Base-by-base conservation (phyloP, 768 basidiomycete genomes). In the Boletellus sp. region DNA sequence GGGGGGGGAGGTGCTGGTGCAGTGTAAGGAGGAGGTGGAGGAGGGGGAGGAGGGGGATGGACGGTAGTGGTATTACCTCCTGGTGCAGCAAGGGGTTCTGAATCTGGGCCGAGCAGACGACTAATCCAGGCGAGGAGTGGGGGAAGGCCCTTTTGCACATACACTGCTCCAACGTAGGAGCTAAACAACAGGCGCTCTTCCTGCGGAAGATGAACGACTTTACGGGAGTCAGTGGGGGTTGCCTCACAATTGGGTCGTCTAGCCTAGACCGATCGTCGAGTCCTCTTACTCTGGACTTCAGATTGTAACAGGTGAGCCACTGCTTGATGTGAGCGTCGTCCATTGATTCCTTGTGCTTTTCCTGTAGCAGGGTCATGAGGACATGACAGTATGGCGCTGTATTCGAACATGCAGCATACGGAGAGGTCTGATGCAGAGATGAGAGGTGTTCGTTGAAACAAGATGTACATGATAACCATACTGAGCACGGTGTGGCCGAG, bases 141-240 rank as follows among this genome's bases (percentile, higher is more conserved):
- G 4, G 58, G 38, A 32, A 78, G 59, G 19, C 85, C 85, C 47
- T 72, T 76, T 44, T 79, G 77, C n/a, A 76, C 70, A 62, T 78
- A 83, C 12, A 84, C 64, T n/a, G 83, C 86, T 9, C 84, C 86
- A 12, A 87, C 70, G 54, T 85, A 87, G 17, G 78, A 77, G 57
- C 78, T 59, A 54, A 85, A 85, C 42, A 83, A 76, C 38, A 64
- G 67, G 23, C 71, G 71, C 47, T 79, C 76, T 65, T 83, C 83
- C 84, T 87, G 53, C 16, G 28, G 31, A 45, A 23, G 36, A 42
- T 56, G 54, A 48, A 31, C 32, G 43, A 41, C 34, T 47, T 45
- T 39, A 11, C 31, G 13, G 23, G 34, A 16, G 28, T 42, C 13
- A 1, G 22, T 20, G 34, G 8, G 22, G 19, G 26, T 16, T 8